Base-by-base conservation (phyloP, 495 filamentous ascomycete species). In the Tirmania nivea region DNA sequence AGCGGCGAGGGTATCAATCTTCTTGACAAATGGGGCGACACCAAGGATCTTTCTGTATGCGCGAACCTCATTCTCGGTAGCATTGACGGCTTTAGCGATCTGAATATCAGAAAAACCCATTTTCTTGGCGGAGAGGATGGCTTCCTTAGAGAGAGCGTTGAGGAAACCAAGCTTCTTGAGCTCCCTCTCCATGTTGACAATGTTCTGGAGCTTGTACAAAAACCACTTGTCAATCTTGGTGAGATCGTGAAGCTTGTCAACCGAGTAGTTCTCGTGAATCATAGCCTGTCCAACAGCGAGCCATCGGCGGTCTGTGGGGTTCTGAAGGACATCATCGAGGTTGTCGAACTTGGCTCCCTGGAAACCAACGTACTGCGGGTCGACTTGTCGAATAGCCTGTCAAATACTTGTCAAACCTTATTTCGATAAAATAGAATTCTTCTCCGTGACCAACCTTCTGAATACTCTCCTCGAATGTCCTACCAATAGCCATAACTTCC, bases 181-280 rank as follows among this genome's bases (percentile, higher is more conserved):
- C 65, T 94, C 83, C 59, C 76, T 78, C 52, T 84, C 80, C 67
- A 82, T 86, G 65, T 95, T 78, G 21, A 92, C 90, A 60, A 97
- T 83, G 67, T 95, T 94, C 69, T 93, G 78, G 50, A 97, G 78
- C 75, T 97, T 97, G 76, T 93, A 78, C 63, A 97, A 71, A 74
- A 97, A 97, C 90, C 90, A 86, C 65, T 84, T 84, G 66, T 86
- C 82, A 57, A 97, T 97, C 74, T 94, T 94, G 67, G 84, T 88
- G 60, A 97, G 70, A 51, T 96, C 86, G 61, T 95, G 86, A 19
- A 96, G 71, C 58, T 75, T 77, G 53, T 95, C 89, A 34, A 94
- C 84, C 12, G 86, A 79, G 72, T 95, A 95, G 63, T 80, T 79
- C 69, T 95, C 89, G 72, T 95, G 86, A 50, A 94, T 76, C 86